phyloP scores from a whole-genome alignment of 2,329 filamentous ascomycete genomes.

The Nemania sp. region DNA sequence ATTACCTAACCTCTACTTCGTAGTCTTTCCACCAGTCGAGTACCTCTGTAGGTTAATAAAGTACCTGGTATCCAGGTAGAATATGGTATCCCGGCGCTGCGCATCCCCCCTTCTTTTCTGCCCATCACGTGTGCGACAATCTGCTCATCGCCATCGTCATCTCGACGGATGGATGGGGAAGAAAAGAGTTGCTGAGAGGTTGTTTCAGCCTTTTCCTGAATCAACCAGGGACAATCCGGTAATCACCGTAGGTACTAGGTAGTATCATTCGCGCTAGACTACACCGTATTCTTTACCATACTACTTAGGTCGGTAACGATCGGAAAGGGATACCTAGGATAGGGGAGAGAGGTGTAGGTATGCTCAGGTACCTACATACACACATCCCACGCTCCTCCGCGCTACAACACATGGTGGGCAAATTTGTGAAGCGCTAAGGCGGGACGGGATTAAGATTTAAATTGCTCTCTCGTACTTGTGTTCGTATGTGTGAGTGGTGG shows the following conservation, averaged over 20 bases:
- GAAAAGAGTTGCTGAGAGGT: no score
- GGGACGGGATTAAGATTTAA: constrained; percentile 1
- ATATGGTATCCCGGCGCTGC: background rate
- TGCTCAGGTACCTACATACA: no score
- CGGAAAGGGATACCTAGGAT: no score
- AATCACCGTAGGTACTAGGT: constrained; percentile 7
- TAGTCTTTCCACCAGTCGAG: no score
- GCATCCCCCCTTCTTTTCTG: no score
- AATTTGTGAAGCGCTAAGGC: background rate
- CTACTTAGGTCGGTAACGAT: background rate
- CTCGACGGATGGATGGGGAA: no score
- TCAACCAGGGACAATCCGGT: constrained; percentile 4
- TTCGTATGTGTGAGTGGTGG: background rate
- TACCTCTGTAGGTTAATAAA: no score
- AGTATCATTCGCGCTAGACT: background rate
- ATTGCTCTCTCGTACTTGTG: background rate
- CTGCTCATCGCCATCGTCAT: constrained; percentile 12
- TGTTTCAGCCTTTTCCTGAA: constrained; percentile 15
- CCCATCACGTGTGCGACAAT: constrained; percentile 19
- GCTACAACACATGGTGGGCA: background rate
- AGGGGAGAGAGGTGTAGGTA: no score
- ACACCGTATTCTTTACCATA: background rate
- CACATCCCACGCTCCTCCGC: no score
- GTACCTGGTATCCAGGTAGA: no score
- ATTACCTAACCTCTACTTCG: background rate